Evolutionary conservation across 768 basidiomycete species (phyloP).

Genomic region (Boletus rufocinnamomeus): DNA sequence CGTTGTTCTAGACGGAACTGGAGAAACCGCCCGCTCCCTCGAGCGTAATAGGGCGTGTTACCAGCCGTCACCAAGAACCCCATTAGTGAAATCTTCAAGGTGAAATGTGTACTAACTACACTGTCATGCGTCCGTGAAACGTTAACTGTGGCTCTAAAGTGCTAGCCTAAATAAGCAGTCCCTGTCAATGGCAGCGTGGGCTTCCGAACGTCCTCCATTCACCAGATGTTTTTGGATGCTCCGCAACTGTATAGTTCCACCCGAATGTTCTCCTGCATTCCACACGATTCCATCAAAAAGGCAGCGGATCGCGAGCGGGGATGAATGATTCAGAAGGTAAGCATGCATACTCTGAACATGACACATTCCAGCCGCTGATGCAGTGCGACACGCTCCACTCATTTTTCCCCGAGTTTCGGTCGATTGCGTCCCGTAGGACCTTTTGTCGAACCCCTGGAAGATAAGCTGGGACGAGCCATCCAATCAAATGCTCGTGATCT

Average conservation of each 20-base stretch:
- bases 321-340: not conserved
- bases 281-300: not conserved
- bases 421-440: conserved; percentile 1
- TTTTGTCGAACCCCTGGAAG: not conserved
- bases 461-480: not conserved
- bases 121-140: not conserved
- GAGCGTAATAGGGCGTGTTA: not conserved
- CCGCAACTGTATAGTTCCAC: not conserved
- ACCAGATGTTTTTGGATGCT: not conserved
- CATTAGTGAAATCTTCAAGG: not conserved
- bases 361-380: not conserved
- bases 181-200: not conserved
- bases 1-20: not conserved
- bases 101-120: not conserved
- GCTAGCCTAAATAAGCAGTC: not conserved
- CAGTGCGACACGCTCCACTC: not conserved
- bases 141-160: not conserved
- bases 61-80: not conserved
- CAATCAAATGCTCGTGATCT: conserved; percentile 26
- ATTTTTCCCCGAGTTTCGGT: conserved; percentile 33
- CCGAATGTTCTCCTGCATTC: conserved; percentile 1
- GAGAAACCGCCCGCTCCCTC: not conserved
- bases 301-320: conserved; percentile 18
- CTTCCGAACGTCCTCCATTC: not conserved
- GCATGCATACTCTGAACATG: not conserved